Evolutionary conservation across 108 stramenopile genomes (phyloP), one percentile per base, ranked within the genome.

Genomic region (Conticribra guillardii): DNA sequence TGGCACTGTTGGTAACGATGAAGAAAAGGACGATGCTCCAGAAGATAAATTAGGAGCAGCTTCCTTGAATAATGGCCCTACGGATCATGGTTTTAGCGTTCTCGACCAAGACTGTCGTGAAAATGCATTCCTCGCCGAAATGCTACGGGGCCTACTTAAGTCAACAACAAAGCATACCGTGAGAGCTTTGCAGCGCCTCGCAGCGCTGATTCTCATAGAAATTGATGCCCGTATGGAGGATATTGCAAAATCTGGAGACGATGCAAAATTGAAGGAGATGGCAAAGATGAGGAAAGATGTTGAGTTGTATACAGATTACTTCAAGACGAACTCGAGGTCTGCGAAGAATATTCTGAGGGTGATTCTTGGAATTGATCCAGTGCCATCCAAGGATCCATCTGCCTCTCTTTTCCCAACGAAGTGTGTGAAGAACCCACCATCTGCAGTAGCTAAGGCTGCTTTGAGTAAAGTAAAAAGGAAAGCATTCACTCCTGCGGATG

Each of bases 81-180:
- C n/a, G n/a, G 74, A 71, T 16, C 49, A 81, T 64, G 87, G 84
- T 16, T 89, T 76, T 70, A 28, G 62, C 32, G 73, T 85, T n/a
- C 64, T 94, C 28, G 86, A 94, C 54, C 87, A 90, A 33, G 69
- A 61, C 9, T 69, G 82, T 56, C 57, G 58, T 23, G 66, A 73
- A 18, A 91, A 89, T 54, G 54, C 83, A 27, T 73, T 94, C 26
- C 72, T 94, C 2, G 84, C 84, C 19, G 93, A 89, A 52, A 75
- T 94, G 76, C 24, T 89, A 1, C 61, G 84, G 22, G 83, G 77
- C 2, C 32, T 84, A 5, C 57, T 87, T 21, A 67, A 73, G 75
- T 60, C 56, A 67, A 67, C 66, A 54, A 67, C 31, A 22, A 46
- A 54, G 29, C 45, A 54, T 48, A 26, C 49, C 27, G 53, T 54